Evolutionary conservation across 2,329 filamentous ascomycete species (phyloP).

Genomic region (Phoma herbarum): DNA sequence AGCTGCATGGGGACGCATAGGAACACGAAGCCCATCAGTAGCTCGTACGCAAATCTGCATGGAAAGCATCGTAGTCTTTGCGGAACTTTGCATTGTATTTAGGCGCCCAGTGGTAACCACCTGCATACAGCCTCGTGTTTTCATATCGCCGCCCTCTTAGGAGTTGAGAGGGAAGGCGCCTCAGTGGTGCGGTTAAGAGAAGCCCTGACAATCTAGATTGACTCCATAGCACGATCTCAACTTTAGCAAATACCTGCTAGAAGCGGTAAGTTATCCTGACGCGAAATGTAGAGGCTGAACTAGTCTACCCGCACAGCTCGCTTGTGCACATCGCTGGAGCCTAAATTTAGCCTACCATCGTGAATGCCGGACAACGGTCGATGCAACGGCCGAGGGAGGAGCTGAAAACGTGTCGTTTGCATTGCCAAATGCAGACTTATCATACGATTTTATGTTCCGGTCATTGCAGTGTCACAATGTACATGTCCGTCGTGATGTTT

Average conservation of each 20-base stretch:
- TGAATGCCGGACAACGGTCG: constrained; percentile 23
- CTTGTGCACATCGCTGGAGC: neutral
- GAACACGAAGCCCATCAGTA: neutral
- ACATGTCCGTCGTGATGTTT: neutral
- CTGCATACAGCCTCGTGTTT: neutral
- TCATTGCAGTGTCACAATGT: neutral
- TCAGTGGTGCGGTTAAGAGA: neutral
- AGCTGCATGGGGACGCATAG: neutral
- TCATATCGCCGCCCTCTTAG: neutral
- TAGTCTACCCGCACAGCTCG: neutral
- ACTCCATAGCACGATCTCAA: neutral
- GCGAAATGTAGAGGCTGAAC: neutral
- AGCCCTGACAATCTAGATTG: neutral
- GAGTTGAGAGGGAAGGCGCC: neutral
- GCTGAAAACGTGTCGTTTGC: neutral
- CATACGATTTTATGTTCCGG: neutral
- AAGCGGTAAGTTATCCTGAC: neutral
- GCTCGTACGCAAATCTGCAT: neutral
- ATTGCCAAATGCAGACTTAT: neutral
- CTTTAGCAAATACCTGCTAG: neutral
- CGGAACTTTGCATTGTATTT: neutral
- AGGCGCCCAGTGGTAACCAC: neutral
- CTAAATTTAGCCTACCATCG: constrained; percentile 33
- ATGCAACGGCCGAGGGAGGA: neutral
- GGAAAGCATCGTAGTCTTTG: neutral